These are phyloP conservation scores for Amoebophrya sp. DNA, from an alignment of 169 alveolate genomes.

Conservation along the genomic window DNA sequence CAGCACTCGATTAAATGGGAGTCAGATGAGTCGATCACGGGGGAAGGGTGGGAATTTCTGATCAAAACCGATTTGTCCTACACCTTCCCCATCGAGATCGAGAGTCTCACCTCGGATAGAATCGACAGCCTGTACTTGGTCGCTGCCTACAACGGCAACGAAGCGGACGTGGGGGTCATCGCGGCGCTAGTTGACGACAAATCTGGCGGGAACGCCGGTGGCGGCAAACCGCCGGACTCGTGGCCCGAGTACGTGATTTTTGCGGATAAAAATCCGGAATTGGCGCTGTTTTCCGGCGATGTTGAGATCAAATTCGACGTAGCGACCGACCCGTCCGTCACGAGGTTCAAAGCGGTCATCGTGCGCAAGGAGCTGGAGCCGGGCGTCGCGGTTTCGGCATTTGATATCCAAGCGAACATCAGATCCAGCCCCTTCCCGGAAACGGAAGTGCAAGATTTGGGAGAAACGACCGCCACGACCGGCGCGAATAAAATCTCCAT, in stretches of 20 bases:
- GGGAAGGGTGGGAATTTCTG: background rate
- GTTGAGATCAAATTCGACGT: background rate
- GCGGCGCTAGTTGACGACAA: background rate
- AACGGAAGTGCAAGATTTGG: background rate
- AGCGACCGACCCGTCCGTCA: background rate
- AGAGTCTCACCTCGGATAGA: background rate
- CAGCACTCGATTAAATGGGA: background rate
- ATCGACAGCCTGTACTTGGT: background rate
- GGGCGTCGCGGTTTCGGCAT: background rate
- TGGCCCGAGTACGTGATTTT: background rate
- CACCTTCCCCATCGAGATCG: background rate
- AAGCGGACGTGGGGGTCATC: background rate
- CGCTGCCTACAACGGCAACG: background rate
- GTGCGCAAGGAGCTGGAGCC: background rate
- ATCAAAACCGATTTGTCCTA: background rate
- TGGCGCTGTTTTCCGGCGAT: background rate
- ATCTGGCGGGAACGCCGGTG: background rate
- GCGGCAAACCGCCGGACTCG: background rate
- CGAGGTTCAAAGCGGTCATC: background rate
- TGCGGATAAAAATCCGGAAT: background rate
- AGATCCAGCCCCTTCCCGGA: background rate
- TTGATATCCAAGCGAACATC: background rate
- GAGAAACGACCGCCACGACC: background rate
- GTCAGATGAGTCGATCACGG: background rate
- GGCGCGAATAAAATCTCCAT: background rate